Percentiles rank a stretch among this genome's conserved stretches.
Evolutionary conservation across 2,329 filamentous ascomycete species (phyloP).

Genomic region (Helicocarpus griseus): DNA sequence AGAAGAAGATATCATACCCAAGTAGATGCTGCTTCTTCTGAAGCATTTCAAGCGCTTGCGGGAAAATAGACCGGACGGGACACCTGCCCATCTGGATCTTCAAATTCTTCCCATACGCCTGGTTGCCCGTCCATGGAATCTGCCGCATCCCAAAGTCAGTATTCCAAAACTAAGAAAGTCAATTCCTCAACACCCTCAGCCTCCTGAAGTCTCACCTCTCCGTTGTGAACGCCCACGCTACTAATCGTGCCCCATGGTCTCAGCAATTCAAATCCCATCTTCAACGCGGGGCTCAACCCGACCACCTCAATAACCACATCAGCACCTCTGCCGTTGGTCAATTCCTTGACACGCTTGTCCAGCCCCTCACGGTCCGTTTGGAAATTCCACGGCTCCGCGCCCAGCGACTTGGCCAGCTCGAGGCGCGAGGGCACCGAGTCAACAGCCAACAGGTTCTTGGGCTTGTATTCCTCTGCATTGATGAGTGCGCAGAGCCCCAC

Average conservation of each 20-base stretch:
- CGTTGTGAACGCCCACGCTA: slow-evolving; percentile 68
- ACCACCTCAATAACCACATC: slow-evolving; percentile 78
- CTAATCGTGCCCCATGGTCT: slow-evolving; percentile 64
- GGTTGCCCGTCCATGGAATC: slow-evolving; percentile 57
- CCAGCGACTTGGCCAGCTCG: slow-evolving; percentile 60
- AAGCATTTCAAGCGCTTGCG: slow-evolving; percentile 54
- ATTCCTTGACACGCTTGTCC: slow-evolving; percentile 58
- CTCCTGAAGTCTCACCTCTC: slow-evolving; percentile 56
- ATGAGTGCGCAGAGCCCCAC: slow-evolving; percentile 78
- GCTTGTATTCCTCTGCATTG: slow-evolving; percentile 64
- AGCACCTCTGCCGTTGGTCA: slow-evolving; percentile 70
- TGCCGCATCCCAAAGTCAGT: slow-evolving; percentile 19
- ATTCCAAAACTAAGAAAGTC: neutral
- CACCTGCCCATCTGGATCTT: slow-evolving; percentile 67
- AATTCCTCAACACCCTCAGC: too few relatives aligned
- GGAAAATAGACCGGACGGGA: slow-evolving; percentile 61
- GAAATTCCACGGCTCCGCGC: slow-evolving; percentile 79
- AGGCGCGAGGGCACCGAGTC: slow-evolving; percentile 69
- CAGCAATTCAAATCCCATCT: slow-evolving; percentile 60
- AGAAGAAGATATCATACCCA: slow-evolving; percentile 43
- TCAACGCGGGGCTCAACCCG: slow-evolving; percentile 57
- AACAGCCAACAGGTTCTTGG: slow-evolving; percentile 67
- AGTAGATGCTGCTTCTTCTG: slow-evolving; percentile 58
- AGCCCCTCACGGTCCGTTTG: slow-evolving; percentile 55
- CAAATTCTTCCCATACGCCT: slow-evolving; percentile 60